phyloP scores from a whole-genome alignment of 179 eudicot species.

The Corrigiola litoralis region DNA sequence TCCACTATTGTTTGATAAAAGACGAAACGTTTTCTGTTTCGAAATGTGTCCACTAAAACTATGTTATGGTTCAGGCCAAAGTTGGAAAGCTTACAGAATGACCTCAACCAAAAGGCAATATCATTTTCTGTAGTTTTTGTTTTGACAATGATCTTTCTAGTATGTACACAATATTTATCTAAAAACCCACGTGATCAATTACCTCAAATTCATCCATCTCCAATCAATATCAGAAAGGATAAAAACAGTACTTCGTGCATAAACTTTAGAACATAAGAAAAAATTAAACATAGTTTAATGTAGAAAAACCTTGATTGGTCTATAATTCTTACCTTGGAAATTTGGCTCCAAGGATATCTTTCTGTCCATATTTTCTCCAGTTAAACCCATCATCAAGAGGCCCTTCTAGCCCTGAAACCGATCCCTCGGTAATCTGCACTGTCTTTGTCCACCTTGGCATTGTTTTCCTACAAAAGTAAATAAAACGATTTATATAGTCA shows the following conservation, averaged over 20 bases:
- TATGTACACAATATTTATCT: no score
- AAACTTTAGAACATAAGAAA: no score
- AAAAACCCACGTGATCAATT: background rate
- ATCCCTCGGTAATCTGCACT: background rate
- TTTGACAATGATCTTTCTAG: no score
- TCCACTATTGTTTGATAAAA: background rate
- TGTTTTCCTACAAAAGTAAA: slow-evolving; percentile 18
- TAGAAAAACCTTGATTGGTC: background rate
- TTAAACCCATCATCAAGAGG: slow-evolving; percentile 20
- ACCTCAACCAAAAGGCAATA: slow-evolving; percentile 1
- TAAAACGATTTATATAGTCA: background rate
- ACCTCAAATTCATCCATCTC: background rate
- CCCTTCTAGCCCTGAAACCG: slow-evolving; percentile 17
- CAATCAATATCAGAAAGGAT: no score
- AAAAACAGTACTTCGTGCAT: no score
- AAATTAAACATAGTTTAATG: background rate
- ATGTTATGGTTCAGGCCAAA: background rate
- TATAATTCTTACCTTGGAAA: slow-evolving; percentile 21
- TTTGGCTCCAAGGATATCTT: slow-evolving; percentile 24
- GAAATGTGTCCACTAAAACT: background rate
- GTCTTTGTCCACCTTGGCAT: slow-evolving; percentile 19
- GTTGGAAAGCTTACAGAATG: background rate
- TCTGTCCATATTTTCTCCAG: slow-evolving; percentile 38
- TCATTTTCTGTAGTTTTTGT: no score
- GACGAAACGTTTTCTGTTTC: background rate